Evolutionary conservation across 306 rosid genomes (phyloP), one percentile per base, ranked within the genome.

Genomic region (Medicago arabica): DNA sequence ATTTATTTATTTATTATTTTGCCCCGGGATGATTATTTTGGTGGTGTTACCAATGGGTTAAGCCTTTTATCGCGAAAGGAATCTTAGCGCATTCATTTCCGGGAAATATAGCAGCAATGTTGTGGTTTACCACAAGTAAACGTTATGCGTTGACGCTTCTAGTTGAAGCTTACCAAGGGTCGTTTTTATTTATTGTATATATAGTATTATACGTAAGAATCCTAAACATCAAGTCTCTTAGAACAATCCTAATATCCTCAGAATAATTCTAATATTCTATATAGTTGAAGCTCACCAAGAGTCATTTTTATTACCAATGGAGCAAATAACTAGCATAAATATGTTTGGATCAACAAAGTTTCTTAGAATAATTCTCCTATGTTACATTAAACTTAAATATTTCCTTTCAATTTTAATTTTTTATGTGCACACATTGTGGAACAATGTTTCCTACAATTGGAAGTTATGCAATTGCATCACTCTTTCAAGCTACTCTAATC

Each of bases 391-490:
- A 72, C 28, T 10, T 15, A 54, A 49, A 9, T 18, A 38, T 10
- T 67, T 67, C 16, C 34, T 82, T 63, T 73, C 76, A 25, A 25
- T 16, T 65, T 47, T 77, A 18, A 12, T 60, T 53, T 15, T 46
- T 53, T 25, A 16, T 15, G 16, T 76, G 23, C 82, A 40, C 36
- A 47, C 51, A 69, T 7, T 83, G 34, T 17, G 60, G 15, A 69
- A 13, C 9, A 60, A 23, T 39, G 38, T 13, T 23, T 62, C 16
- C n/a, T n/a, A 23, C 12, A 21, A 23, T 21, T 11, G 34, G 38
- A 58, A 58, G 11, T 58, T 31, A 31, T 31, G 38, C 7, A 34
- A n/a, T 23, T 11, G 64, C 38, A 25, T 14, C 39, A 58, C 39
- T 58, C 38, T 21, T 10, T 14, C 5, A 2, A 69, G 19, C 8